Conservation (phyloP, 2,329 filamentous ascomycete genomes). For the Fusarium poae region DNA sequence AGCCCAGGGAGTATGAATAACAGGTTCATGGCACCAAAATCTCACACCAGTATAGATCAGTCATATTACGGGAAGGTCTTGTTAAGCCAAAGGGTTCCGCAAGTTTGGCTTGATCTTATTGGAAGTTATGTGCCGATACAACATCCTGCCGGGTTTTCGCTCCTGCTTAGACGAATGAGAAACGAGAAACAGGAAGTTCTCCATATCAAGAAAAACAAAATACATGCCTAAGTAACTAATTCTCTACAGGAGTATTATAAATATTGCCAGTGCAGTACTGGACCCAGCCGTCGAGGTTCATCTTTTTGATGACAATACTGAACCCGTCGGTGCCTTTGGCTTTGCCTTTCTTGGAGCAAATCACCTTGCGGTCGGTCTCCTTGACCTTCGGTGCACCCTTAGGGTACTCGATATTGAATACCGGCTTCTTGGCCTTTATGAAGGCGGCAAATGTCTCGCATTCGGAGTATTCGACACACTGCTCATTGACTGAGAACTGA, state of each 20-base stretch:
- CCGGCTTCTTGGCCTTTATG: conserved; percentile 71
- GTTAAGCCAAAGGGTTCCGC: neutral
- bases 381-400: conserved; percentile 60
- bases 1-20: conserved; percentile 8
- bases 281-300: conserved; percentile 73
- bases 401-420: conserved; percentile 81
- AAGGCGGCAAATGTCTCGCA: conserved; percentile 71
- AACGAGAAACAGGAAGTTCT: neutral
- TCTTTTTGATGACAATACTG: conserved; percentile 75
- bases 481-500: conserved; percentile 78
- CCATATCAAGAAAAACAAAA: neutral
- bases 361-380: conserved; percentile 51
- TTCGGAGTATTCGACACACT: conserved; percentile 72
- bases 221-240: conserved; percentile 2
- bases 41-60: neutral
- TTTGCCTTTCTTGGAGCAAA: conserved; percentile 58
- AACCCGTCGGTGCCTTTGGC: conserved; percentile 63
- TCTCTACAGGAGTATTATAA: conserved; percentile 45
- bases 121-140: neutral
- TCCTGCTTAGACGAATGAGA: neutral
- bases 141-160: too few relatives aligned
- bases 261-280: conserved; percentile 63
- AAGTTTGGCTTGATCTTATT: neutral
- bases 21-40: conserved; percentile 14
- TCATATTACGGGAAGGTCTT: neutral